Base-by-base conservation (phyloP, 257 asterid genomes). In the Plantago major region DNA sequence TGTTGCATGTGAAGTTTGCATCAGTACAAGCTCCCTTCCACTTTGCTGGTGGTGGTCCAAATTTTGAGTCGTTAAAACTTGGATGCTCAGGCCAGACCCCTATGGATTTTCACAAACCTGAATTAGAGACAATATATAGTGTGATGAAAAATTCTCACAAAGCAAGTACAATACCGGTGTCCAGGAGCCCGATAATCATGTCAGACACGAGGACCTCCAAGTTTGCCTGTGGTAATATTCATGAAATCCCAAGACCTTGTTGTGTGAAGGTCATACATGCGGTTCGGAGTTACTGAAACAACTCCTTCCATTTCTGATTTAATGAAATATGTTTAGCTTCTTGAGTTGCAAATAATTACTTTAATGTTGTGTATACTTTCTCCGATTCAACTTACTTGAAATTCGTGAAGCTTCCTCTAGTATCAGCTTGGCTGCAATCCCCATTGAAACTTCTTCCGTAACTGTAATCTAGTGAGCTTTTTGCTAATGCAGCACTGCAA, bases 61-160 rank as follows among this genome's bases (percentile, higher is more conserved):
- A 71, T 26, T 72, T 76, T 0, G 67, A 17, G 76, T 82, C 89
- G 7, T 68, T 76, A 69, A 84, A 84, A 68, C 87, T 82, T 7
- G 84, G 87, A 55, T 81, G 84, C 73, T 82, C 93, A 0, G 93
- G 93, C 86, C 89, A 84, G 30, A 79, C 71, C 28, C 87, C 84
- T 81, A 50, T 3, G 40, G 11, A 52, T 17, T 12, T 6, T 11
- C 11, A 26, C 8, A 33, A 33, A 22, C 26, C 26, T 5, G 40
- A 22, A 22, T 33, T 33, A 33, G 40, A 33, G 6, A 33, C 7
- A 22, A 56, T 56, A 42, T 37, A 37, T 0, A 15, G 11, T 13
- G 48, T n/a, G 26, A 22, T 22, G 26, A 22, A 22, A 22, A 22
- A 22, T 22, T 22, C 26, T 22, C 26, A 22, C 26, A 22, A 22